Conservation (phyloP, 345 rosid species). For the Odontarrhena argentea region DNA sequence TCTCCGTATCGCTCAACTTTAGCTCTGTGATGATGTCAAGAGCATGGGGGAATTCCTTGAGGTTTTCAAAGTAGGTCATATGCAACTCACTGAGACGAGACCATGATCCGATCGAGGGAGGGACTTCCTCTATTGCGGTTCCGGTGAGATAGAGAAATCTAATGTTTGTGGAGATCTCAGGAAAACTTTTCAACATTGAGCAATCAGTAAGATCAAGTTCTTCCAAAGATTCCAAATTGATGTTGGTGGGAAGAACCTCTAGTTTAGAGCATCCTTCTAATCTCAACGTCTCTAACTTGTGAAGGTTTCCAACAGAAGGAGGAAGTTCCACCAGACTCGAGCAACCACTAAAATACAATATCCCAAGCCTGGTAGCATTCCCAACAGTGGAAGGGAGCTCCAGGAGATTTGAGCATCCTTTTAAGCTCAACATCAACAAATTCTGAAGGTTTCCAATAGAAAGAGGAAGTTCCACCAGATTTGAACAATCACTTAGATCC, state of each 20-base stretch:
- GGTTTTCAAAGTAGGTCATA: not conserved
- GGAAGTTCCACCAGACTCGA: not conserved
- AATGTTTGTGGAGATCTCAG: slow-evolving; percentile 10
- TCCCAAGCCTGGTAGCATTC: slow-evolving; percentile 4
- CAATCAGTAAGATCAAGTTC: not conserved
- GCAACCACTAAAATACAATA: slow-evolving; percentile 1
- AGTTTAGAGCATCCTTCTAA: not conserved
- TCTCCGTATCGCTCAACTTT: not conserved
- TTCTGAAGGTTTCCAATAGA: not conserved
- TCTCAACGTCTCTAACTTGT: not conserved
- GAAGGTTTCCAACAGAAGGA: not conserved
- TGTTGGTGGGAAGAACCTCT: not conserved
- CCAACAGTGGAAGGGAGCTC: not conserved
- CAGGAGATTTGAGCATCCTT: not conserved
- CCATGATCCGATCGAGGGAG: not conserved
- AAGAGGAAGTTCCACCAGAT: not conserved
- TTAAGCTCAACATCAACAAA: not conserved
- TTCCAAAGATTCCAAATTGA: no score
- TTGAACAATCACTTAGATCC: not conserved
- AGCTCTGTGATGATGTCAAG: not conserved
- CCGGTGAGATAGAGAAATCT: not conserved
- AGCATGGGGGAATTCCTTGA: no score
- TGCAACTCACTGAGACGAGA: no score
- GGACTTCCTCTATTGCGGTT: not conserved
- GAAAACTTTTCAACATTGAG: not conserved